These are phyloP conservation scores for Aspergillus quadrilineatus DNA, from an alignment of 2,329 filamentous ascomycete species.

Conservation along the genomic window DNA sequence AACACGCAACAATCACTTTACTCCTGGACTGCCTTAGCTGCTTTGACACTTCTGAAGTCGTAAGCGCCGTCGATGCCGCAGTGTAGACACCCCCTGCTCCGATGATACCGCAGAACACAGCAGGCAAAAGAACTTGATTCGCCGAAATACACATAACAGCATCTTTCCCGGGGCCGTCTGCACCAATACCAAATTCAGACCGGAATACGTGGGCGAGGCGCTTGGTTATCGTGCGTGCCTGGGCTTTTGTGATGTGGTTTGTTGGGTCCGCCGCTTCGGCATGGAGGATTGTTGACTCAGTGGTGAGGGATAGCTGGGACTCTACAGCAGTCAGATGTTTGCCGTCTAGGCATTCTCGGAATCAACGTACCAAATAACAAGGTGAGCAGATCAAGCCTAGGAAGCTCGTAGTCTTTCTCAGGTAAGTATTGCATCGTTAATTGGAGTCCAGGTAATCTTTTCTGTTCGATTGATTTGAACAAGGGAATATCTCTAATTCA, in stretches of 20 bases:
- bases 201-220: constrained; percentile 58
- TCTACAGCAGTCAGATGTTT: constrained; percentile 1
- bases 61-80: constrained; percentile 51
- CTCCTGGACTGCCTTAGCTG: constrained; percentile 13
- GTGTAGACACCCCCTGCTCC: constrained; percentile 62
- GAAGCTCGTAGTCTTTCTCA: constrained; percentile 15
- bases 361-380: constrained; percentile 12
- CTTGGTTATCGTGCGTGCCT: constrained; percentile 50
- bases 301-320: constrained; percentile 11
- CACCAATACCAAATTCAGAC: constrained; percentile 54
- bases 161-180: constrained; percentile 49
- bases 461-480: too few species aligned
- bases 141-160: constrained; percentile 58
- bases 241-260: constrained; percentile 55
- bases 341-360: background rate
- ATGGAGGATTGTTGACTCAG: constrained; percentile 56
- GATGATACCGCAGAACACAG: constrained; percentile 57
- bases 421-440: constrained; percentile 18
- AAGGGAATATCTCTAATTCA: too few species aligned
- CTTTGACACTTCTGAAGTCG: constrained; percentile 28
- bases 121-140: constrained; percentile 56
- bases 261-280: constrained; percentile 57
- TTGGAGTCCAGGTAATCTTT: background rate
- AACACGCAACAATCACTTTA: constrained; percentile 12
- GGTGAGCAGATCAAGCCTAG: constrained; percentile 15